Evolutionary conservation across 2,329 filamentous ascomycete genomes (phyloP), one percentile per base, ranked within the genome.

Genomic region (Geoglossum cookeanum): DNA sequence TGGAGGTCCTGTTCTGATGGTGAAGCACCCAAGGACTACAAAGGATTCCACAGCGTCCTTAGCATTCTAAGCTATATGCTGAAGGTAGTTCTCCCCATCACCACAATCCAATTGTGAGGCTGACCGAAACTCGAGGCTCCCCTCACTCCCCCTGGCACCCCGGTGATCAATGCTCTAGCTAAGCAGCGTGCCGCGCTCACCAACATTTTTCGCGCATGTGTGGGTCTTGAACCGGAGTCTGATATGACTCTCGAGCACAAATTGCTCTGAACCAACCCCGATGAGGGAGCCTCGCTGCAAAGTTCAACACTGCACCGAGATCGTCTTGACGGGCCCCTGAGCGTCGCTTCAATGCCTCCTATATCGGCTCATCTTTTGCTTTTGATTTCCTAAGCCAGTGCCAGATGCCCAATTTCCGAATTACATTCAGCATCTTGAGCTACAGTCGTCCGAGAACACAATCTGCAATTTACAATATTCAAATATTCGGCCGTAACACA

Each of bases 221-320:
- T 98, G 65, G 92, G 92, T 62, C 80, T 98, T 60, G 87, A 96
- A 78, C 92, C 92, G 15, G 92, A 98, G 79, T 92, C 84, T 58
- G 92, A 98, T 70, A 98, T 98, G 92, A 96, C 90, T 45, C 80
- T 97, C 56, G 92, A 98, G 79, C 91, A 97, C 77, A 98, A 97
- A 82, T 80, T 97, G 62, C 90, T 96, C 69, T 87, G 79, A 71
- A 37, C 37, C 15, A 9, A 22, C 9, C 11, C 42, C 4, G 15
- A 22, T 22, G 3, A 22, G 42, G 42, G 42, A 17, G 15, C 22
- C 42, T 45, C 42, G 4, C 42, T 45, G 13, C 42, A 45, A 22
- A 42, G 42, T 45, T 45, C 42, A 45, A 45, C 42, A 45, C 42
- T 6, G 42, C 22, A 45, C n/a, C 13, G 17, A 45, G 42, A 45